Percentiles rank a stretch among this genome's conserved stretches.
Evolutionary conservation across 2,329 filamentous ascomycete genomes (phyloP).

Genomic region (Colletotrichum plurivorum): DNA sequence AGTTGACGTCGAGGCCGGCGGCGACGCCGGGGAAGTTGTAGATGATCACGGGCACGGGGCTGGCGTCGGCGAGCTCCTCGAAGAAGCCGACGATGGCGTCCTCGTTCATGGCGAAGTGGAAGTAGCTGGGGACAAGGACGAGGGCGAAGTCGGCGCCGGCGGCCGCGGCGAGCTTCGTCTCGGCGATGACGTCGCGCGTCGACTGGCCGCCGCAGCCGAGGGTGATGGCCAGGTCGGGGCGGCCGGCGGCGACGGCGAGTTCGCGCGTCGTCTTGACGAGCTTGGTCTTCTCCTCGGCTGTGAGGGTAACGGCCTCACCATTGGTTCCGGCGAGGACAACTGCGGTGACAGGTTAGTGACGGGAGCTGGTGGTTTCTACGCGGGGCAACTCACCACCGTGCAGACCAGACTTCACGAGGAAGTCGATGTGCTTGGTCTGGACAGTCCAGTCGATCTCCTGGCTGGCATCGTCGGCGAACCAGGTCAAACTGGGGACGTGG

Average conservation of each 20-base stretch:
- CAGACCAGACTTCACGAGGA: constrained; percentile 66
- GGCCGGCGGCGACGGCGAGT: constrained; percentile 70
- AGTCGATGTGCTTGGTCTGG: constrained; percentile 67
- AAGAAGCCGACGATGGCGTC: constrained; percentile 76
- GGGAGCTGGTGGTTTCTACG: neutral
- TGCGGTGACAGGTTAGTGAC: constrained; percentile 16
- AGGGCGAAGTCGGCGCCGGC: constrained; percentile 78
- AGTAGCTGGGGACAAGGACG: constrained; percentile 80
- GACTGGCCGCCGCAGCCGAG: constrained; percentile 77
- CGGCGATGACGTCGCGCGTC: constrained; percentile 75
- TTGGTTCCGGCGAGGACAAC: constrained; percentile 81
- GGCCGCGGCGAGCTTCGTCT: constrained; percentile 73
- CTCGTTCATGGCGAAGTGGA: constrained; percentile 73
- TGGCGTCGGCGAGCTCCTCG: constrained; percentile 71
- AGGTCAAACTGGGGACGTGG: constrained; percentile 70
- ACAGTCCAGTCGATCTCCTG: constrained; percentile 71
- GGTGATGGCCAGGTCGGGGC: constrained; percentile 72
- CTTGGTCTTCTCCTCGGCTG: constrained; percentile 72
- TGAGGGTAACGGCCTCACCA: constrained; percentile 80
- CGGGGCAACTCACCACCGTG: constrained; percentile 57
- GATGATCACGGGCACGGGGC: constrained; percentile 75
- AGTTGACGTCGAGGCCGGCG: constrained; percentile 77
- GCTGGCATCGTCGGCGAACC: constrained; percentile 61
- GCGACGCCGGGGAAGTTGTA: constrained; percentile 82
- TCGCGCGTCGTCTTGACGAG: constrained; percentile 74